phyloP scores from a whole-genome alignment of 495 filamentous ascomycete species.

The Penicillium diatomitis region DNA sequence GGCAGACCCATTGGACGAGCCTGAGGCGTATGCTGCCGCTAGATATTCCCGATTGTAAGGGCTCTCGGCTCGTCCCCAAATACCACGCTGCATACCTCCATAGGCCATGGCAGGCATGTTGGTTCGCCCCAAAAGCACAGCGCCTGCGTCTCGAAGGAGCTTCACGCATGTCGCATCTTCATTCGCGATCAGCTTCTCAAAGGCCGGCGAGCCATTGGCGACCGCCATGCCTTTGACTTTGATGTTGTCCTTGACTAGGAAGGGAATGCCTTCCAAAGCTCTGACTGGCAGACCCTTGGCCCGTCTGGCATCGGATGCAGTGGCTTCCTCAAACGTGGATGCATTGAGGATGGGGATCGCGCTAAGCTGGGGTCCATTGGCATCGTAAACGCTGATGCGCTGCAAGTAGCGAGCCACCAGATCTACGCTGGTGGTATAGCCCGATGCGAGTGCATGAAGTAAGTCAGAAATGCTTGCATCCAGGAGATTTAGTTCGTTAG shows the following conservation, averaged over 20 bases:
- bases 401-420: slow-evolving; percentile 41
- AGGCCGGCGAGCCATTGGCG: slow-evolving; percentile 40
- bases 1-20: slow-evolving; percentile 31
- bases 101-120: slow-evolving; percentile 37
- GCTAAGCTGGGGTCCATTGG: slow-evolving; percentile 22
- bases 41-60: slow-evolving; percentile 25
- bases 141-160: slow-evolving; percentile 51
- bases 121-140: slow-evolving; percentile 50
- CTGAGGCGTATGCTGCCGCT: slow-evolving; percentile 28
- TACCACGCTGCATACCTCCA: slow-evolving; percentile 33
- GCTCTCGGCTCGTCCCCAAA: slow-evolving; percentile 28
- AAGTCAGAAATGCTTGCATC: slow-evolving; percentile 48
- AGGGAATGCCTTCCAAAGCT: slow-evolving; percentile 62
- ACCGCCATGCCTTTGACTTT: slow-evolving; percentile 59
- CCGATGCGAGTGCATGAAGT: slow-evolving; percentile 30
- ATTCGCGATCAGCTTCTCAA: slow-evolving; percentile 52
- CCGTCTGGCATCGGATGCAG: slow-evolving; percentile 23
- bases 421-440: slow-evolving; percentile 36
- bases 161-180: slow-evolving; percentile 54
- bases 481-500: slow-evolving; percentile 44
- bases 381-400: slow-evolving; percentile 31
- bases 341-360: slow-evolving; percentile 26
- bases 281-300: slow-evolving; percentile 23
- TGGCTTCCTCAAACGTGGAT: slow-evolving; percentile 21
- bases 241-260: slow-evolving; percentile 65